phyloP scores from a whole-genome alignment of 768 basidiomycete species.

The Termitomyces sp. region DNA sequence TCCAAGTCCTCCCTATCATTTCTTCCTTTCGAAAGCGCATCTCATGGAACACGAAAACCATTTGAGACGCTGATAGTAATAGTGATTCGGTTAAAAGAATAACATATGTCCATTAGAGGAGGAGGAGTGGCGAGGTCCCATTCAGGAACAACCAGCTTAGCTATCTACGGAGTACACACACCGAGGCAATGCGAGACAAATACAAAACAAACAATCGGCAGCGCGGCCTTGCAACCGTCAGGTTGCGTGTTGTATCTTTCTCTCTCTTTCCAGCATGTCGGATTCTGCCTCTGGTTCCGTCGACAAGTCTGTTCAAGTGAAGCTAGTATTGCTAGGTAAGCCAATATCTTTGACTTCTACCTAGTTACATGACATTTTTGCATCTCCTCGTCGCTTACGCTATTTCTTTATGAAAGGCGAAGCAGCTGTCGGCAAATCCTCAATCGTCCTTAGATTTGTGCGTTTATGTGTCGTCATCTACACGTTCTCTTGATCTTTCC shows the following conservation, averaged over 20 bases:
- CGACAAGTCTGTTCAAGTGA: slow-evolving; percentile 96
- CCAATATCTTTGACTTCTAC: slow-evolving; percentile 7
- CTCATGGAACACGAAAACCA: not conserved
- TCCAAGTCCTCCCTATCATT: not conserved
- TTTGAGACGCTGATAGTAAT: too few species aligned
- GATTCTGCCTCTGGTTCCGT: slow-evolving; percentile 71
- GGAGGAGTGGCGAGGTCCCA: too few species aligned
- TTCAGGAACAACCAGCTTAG: too few species aligned
- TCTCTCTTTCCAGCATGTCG: slow-evolving; percentile 49
- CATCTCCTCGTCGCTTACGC: slow-evolving; percentile 6
- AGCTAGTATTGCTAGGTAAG: slow-evolving; percentile 93
- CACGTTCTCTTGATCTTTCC: slow-evolving; percentile 17
- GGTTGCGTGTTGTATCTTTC: slow-evolving; percentile 12
- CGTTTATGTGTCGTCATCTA: slow-evolving; percentile 26
- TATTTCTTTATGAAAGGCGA: slow-evolving; percentile 63
- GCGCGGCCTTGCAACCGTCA: slow-evolving; percentile 6
- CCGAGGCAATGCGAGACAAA: slow-evolving; percentile 8
- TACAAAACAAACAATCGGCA: slow-evolving; percentile 18
- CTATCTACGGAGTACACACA: too few species aligned
- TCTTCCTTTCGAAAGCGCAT: not conserved
- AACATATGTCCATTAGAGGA: not conserved
- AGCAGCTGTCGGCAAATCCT: slow-evolving; percentile 98
- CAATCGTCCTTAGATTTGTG: slow-evolving; percentile 96
- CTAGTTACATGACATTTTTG: not conserved
- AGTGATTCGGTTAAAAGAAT: not conserved